Evolutionary conservation across 805 yeast genomes (phyloP), one percentile per base, ranked within the genome.

Genomic region (Lachancea cidri): DNA sequence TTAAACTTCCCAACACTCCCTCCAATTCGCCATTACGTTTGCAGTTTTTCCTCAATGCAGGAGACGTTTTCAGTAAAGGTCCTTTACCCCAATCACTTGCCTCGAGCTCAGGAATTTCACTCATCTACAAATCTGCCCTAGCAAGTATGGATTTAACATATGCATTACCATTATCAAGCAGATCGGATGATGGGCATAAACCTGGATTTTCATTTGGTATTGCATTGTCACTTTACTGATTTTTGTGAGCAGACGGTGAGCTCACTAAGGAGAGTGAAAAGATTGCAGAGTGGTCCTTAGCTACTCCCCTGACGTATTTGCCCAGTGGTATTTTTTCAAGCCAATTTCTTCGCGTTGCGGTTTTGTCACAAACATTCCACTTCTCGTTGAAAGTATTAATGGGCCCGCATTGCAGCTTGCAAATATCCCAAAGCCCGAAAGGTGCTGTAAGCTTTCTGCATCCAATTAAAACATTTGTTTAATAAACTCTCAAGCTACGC

Each of bases 11-110:
- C 17, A 63, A 72, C 52, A 58, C 68, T 15, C 49, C 52, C n/a
- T 49, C 58, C 2, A 49, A 57, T 2, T 66, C 72, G 7, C 81
- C 81, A n/a, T 53, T 81, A 24, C 70, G 79, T 46, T 52, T 83
- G n/a, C 86, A 82, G 53, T 63, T 70, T n/a, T 79, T 81, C 40
- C 57, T 76, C 30, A 70, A 75, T 50, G 71, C 76, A 16, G 94
- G 91, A 15, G 73, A 75, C 41, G 71, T 44, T 8, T 48, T 47
- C 22, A 50, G 42, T 37, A 54, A 41, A 38, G 49, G 5, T 31
- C 53, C 44, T 46, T 50, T 37, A 54, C 52, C 17, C 41, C 50
- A 29, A 13, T 60, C n/a, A 44, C 45, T n/a, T 22, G 73, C 79
- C 0, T 57, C 68, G 2, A 62, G 76, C 6, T 62, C 71, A 1